A percentile compares a stretch with the other conserved stretches of the same genome.
Evolutionary conservation across 2,329 filamentous ascomycete genomes (phyloP).

Genomic region (Diplodia corticola): DNA sequence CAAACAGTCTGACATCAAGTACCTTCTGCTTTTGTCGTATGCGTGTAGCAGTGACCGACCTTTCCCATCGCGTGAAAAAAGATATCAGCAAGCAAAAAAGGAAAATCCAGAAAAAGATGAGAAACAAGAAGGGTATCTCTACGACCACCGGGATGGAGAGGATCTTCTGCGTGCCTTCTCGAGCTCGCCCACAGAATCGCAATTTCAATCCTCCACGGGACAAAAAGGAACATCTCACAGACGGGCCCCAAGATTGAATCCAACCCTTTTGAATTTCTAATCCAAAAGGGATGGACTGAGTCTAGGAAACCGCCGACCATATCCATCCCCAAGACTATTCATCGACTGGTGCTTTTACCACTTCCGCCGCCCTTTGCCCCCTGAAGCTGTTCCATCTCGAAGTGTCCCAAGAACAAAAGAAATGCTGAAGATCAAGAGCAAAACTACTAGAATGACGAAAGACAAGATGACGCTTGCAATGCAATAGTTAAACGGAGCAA

Average conservation of each 20-base stretch:
- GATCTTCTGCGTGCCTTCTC: slow-evolving; percentile 6
- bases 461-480: slow-evolving; percentile 24
- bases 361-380: slow-evolving; percentile 6
- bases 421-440: slow-evolving; percentile 18
- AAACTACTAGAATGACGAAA: slow-evolving; percentile 14
- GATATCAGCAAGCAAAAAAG: not conserved
- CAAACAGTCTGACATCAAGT: not conserved
- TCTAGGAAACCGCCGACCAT: slow-evolving; percentile 18
- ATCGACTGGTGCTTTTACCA: slow-evolving; percentile 7
- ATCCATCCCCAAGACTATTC: slow-evolving; percentile 17
- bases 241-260: not conserved
- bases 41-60: slow-evolving; percentile 15
- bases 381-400: not conserved
- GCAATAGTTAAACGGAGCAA: slow-evolving; percentile 10
- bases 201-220: slow-evolving; percentile 18
- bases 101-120: slow-evolving; percentile 6
- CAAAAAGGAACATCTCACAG: not conserved
- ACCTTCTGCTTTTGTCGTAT: slow-evolving; percentile 15
- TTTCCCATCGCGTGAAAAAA: slow-evolving; percentile 10
- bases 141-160: slow-evolving; percentile 22
- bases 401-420: slow-evolving; percentile 14
- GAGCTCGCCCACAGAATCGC: slow-evolving; percentile 14
- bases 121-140: slow-evolving; percentile 25
- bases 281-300: slow-evolving; percentile 14
- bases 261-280: slow-evolving; percentile 21